Evolutionary conservation across 306 rosid genomes (phyloP), one percentile per base, ranked within the genome.

Genomic region (Lagenaria siceraria): DNA sequence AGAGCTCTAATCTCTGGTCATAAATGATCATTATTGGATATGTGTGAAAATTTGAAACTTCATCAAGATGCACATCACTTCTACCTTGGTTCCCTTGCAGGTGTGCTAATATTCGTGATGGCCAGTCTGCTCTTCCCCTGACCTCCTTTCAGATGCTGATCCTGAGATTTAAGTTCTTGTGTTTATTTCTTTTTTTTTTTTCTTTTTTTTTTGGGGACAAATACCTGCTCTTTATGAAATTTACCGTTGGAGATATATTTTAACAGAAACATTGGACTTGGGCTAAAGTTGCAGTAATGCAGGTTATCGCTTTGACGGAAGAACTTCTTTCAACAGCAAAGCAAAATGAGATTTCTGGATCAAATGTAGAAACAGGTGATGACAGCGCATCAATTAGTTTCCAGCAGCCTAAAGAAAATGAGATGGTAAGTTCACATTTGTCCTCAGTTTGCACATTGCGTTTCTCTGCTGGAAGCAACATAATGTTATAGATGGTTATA

Each of bases 61-160:
- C 78, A 55, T 87, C 84, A 84, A 87, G 92, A 83, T 84, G 85
- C 96, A 46, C 88, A 92, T 90, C 81, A 90, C 90, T 81, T 88
- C 82, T 90, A 85, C 92, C 90, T 89, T 90, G 91, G 79, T 95
- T 94, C 85, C 83, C 89, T 76, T 92, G 99, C 99, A 92, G 99
- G 97, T 90, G 81, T 87, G 92, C 93, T 86, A 76, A 86, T 80
- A 85, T 79, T 87, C 85, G 72, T 85, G 93, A 84, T 92, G 90
- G 85, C 90, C 88, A 81, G 89, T 87, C 85, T 86, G 96, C 88
- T 83, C 88, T 80, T 78, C 87, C 85, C 70, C 85, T 78, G 88
- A 84, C 90, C 87, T 87, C 90, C 90, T 85, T 77, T 88, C 91
- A 61, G 89, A 91, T 86, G 89, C 90, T 88, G 88, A 82, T 82